These are phyloP conservation scores for Aspergillus sp. DNA, from an alignment of 2,329 filamentous ascomycete species.

Conservation along the genomic window DNA sequence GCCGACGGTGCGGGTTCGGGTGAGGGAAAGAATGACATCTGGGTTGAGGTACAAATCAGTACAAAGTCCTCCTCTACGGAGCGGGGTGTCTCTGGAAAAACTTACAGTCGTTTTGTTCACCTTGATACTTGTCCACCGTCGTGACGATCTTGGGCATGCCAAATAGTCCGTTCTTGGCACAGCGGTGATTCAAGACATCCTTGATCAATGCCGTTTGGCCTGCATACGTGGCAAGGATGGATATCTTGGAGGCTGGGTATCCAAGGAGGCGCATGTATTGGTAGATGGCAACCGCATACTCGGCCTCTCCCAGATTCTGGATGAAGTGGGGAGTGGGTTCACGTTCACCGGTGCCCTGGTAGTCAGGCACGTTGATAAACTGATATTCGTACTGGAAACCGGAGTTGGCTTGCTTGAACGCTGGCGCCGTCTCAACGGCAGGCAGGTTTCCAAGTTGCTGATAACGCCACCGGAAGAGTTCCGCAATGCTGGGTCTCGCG, in stretches of 20 bases:
- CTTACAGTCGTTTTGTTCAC: constrained; percentile 98
- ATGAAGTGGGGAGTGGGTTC: constrained; percentile 94
- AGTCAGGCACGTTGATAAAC: constrained; percentile 93
- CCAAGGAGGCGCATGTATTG: constrained; percentile 97
- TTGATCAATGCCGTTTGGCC: constrained; percentile 85
- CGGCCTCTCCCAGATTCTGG: constrained; percentile 93
- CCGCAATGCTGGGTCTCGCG: constrained; percentile 80
- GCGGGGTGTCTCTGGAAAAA: constrained; percentile 27
- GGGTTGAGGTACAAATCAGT: constrained; percentile 18
- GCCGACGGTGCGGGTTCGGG: constrained; percentile 82
- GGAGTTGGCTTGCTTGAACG: constrained; percentile 82
- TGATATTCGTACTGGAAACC: constrained; percentile 94
- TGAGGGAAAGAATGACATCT: constrained; percentile 93
- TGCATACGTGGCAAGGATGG: constrained; percentile 89
- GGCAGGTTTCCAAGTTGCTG: constrained; percentile 76
- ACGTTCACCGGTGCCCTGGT: constrained; percentile 83
- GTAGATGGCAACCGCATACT: constrained; percentile 92
- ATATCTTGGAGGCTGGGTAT: constrained; percentile 81
- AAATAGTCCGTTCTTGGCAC: constrained; percentile 80
- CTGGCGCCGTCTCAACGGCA: constrained; percentile 65
- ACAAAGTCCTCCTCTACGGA: neutral
- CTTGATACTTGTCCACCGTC: constrained; percentile 98
- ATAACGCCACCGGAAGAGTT: constrained; percentile 93
- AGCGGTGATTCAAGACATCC: constrained; percentile 82
- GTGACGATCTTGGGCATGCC: constrained; percentile 86